Base-by-base conservation (phyloP, 2,329 filamentous ascomycete genomes). In the Cytospora piceae region DNA sequence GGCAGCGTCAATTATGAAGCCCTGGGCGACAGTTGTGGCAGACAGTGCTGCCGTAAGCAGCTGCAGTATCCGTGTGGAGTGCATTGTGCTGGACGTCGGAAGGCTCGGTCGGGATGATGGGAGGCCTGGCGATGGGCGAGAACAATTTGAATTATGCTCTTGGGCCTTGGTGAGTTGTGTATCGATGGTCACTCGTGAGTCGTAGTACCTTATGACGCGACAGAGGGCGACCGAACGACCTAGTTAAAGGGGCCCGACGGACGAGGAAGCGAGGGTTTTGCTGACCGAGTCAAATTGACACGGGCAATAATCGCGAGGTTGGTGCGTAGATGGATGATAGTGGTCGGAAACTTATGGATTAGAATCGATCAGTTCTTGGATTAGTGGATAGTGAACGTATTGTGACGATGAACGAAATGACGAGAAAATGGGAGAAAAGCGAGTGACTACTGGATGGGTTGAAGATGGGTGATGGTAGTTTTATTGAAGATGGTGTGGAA, bases 11-110 rank as follows among this genome's bases (percentile, higher is more conserved):
- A 76, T 65, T 67, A 75, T 74, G 37, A 76, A 73, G 63, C 76
- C 83, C 70, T 85, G 81, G 54, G 80, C 80, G 46, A 82, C 75
- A 55, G 77, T 77, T 62, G 80, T 68, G 65, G 83, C 72, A 53
- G 82, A 82, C 60, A 86, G 75, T 53, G 81, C 82, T 70, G 84
- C 74, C 68, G 85, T 72, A 64, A 86, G 74, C 66, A 85, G 73
- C 71, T 81, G 77, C 39, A 84, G 66, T 58, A 82, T 70, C 65
- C 78, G 79, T 62, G 75, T 76, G 32, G 80, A 74, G 72, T 81
- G 81, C 85, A 87, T 87, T 64, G 60, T 77, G 73, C 49, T 55
- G 57, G 58, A 53, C 57, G 42, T 37, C 39, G 53, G 60, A 11
- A 37, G 11, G 39, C 29, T 63, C 61, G 53, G 53, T 63, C 61